These are phyloP conservation scores for Capsicum chinense DNA, from an alignment of 257 asterid genomes.

Conservation along the genomic window DNA sequence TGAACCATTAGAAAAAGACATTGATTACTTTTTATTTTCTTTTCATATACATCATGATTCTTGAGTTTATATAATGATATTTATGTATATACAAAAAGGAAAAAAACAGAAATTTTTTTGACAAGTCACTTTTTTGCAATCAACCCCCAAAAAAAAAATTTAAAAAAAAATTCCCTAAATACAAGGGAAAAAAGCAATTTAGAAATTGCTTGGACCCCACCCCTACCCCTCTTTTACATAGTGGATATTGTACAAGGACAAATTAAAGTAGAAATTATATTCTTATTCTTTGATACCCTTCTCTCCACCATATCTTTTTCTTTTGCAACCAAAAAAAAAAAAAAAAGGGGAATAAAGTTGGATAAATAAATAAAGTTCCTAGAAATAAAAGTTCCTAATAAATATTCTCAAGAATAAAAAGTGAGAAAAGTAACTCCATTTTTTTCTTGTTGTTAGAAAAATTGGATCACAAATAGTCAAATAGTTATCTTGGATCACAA, in stretches of 20 bases:
- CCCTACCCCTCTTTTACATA: conserved; percentile 30
- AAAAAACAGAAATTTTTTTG: neutral
- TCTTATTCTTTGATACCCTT: conserved; percentile 48
- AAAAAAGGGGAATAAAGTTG: conserved; percentile 34
- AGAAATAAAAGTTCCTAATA: neutral
- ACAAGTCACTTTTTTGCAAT: neutral
- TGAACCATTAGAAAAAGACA: conserved; percentile 23
- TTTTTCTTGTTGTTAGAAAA: neutral
- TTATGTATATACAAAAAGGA: neutral
- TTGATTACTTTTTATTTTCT: conserved; percentile 6
- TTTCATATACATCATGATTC: neutral
- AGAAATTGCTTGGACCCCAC: conserved; percentile 22
- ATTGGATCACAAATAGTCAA: neutral
- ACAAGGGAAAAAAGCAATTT: conserved; percentile 23
- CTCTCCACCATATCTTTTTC: conserved; percentile 31
- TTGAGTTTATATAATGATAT: neutral
- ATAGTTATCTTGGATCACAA: neutral
- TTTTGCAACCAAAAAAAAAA: neutral
- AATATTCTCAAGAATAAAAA: conserved; percentile 25
- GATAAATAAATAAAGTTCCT: conserved; percentile 10
- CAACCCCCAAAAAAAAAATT: neutral
- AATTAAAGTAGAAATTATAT: conserved; percentile 11
- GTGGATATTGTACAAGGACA: conserved; percentile 36
- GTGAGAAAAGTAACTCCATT: neutral
- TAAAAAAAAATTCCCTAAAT: neutral